Conservation (phyloP, 257 asterid genomes). For the Asclepias syriaca region DNA sequence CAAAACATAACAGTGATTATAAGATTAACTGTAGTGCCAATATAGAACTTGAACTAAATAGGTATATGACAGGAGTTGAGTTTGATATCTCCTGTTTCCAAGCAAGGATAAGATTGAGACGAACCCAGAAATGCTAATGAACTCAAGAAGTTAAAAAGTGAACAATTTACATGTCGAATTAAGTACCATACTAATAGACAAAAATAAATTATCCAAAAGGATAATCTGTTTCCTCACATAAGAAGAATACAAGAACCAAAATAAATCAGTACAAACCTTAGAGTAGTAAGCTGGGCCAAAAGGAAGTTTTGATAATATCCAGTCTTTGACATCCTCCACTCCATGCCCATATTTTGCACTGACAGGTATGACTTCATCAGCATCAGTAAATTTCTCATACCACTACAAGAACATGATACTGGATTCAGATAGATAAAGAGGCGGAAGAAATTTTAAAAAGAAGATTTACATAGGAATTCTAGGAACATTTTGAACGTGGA, state of each 20-base stretch:
- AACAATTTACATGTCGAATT: not conserved
- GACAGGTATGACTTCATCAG: constrained; percentile 96
- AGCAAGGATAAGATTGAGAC: not conserved
- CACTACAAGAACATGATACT: constrained; percentile 49
- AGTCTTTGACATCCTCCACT: constrained; percentile 87
- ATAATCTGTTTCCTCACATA: not conserved
- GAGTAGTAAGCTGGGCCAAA: constrained; percentile 85
- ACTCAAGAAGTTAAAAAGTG: not conserved
- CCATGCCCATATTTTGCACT: constrained; percentile 98
- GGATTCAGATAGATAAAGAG: constrained; percentile 8
- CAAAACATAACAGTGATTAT: not conserved
- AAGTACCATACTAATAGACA: not conserved
- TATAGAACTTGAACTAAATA: not conserved
- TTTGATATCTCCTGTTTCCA: not conserved
- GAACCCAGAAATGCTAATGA: too few relatives aligned
- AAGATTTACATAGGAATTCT: not conserved
- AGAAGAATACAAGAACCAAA: not conserved
- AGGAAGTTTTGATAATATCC: constrained; percentile 94
- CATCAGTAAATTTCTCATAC: constrained; percentile 86
- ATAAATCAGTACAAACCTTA: constrained; percentile 43
- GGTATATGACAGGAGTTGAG: not conserved
- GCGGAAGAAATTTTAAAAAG: not conserved
- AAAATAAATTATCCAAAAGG: not conserved
- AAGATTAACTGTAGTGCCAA: not conserved
- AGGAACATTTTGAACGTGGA: not conserved